A percentile compares a stretch with the other conserved stretches of the same genome.
These are phyloP conservation scores for Elsinoe necatrix DNA, from an alignment of 2,329 filamentous ascomycete species.

Conservation along the genomic window DNA sequence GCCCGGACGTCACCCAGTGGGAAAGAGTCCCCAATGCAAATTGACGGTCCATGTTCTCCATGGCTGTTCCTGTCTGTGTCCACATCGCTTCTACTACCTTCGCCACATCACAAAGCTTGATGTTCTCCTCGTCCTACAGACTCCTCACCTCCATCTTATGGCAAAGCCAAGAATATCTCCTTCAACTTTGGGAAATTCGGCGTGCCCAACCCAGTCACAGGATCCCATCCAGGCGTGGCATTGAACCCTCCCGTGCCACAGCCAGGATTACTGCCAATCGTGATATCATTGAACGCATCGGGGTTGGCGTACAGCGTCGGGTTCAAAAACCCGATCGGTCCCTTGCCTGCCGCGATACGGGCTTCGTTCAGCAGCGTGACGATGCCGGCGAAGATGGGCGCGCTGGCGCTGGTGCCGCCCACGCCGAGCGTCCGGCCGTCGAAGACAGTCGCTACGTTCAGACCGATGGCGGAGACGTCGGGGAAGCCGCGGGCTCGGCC, in stretches of 20 bases:
- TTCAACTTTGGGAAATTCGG: constrained; percentile 25
- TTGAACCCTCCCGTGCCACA: constrained; percentile 20
- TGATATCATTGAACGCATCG: constrained; percentile 22
- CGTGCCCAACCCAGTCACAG: constrained; percentile 25
- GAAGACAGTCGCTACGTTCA: constrained; percentile 36
- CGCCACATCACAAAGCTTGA: no score
- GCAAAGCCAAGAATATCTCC: constrained; percentile 22
- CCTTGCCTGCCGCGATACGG: constrained; percentile 18
- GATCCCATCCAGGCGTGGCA: constrained; percentile 22
- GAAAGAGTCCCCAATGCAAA: no score
- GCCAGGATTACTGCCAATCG: constrained; percentile 20
- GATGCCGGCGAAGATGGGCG: constrained; percentile 17
- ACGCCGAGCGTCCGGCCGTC: constrained; percentile 29
- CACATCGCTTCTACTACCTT: no score
- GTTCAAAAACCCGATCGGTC: constrained; percentile 22
- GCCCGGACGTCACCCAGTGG: no score
- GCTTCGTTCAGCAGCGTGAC: constrained; percentile 18
- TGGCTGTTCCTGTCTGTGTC: no score
- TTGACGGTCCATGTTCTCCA: no score
- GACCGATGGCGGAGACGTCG: constrained; percentile 31
- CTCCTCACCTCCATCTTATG: constrained; percentile 16
- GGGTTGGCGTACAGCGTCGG: constrained; percentile 23
- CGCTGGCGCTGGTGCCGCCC: constrained; percentile 16
- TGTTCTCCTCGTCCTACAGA: no score
- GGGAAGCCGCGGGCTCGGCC: constrained; percentile 31